Evolutionary conservation across 441 rosid genomes (phyloP).

Genomic region (Pelargonium fulgidum): DNA sequence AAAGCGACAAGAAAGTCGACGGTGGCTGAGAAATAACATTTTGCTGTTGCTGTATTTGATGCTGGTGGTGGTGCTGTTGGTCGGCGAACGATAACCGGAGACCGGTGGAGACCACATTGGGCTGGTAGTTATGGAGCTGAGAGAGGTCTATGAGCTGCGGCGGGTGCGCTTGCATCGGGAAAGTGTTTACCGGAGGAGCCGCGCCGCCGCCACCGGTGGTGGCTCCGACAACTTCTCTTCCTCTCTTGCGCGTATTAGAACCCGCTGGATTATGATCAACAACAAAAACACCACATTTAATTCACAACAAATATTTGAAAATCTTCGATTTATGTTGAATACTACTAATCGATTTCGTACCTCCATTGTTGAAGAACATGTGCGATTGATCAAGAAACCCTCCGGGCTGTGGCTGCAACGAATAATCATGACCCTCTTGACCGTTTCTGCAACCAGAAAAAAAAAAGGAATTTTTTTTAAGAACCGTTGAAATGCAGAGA

Average conservation of each 20-base stretch:
- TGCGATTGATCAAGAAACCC: constrained; percentile 56
- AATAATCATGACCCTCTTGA: constrained; percentile 57
- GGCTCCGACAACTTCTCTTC: constrained; percentile 33
- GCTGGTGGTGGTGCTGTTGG: constrained; percentile 34
- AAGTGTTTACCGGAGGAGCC: constrained; percentile 32
- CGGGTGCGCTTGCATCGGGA: constrained; percentile 44
- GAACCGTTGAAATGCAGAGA: constrained; percentile 2
- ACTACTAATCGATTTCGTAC: no score
- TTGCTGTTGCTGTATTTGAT: constrained; percentile 28
- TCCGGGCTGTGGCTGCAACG: constrained; percentile 55
- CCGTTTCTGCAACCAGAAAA: constrained; percentile 40
- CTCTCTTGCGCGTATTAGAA: constrained; percentile 45
- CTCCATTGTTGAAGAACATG: constrained; percentile 56
- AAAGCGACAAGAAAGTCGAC: constrained; percentile 24
- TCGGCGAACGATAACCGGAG: constrained; percentile 64
- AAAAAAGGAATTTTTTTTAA: neutral
- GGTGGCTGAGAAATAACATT: constrained; percentile 24
- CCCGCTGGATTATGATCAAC: constrained; percentile 11
- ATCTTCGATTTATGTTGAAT: no score
- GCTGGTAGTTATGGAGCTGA: constrained; percentile 33
- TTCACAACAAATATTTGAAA: no score
- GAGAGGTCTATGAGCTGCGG: constrained; percentile 54
- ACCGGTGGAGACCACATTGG: constrained; percentile 78
- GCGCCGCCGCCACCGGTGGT: neutral
- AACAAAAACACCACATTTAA: no score